These are phyloP conservation scores for Colletotrichum orbiculare DNA, from an alignment of 2,329 filamentous ascomycete genomes.

Conservation along the genomic window DNA sequence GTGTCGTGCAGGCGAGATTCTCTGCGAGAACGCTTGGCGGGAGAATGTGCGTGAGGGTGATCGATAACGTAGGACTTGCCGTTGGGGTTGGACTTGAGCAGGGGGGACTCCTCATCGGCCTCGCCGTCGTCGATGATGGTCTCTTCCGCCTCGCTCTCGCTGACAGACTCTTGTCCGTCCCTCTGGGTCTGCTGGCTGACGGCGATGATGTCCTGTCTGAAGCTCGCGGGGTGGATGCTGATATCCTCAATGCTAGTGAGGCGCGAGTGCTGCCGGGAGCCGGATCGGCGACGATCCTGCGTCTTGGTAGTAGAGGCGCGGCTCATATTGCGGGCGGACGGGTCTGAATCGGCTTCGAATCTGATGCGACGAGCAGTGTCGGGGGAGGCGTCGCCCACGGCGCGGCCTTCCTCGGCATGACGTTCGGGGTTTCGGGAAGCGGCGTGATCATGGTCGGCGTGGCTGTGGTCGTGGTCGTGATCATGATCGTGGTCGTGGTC, in stretches of 20 bases:
- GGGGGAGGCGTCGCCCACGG: constrained; percentile 54
- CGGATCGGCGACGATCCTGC: constrained; percentile 58
- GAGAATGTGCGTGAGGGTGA: constrained; percentile 38
- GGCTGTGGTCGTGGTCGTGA: constrained; percentile 54
- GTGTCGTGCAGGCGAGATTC: constrained; percentile 70
- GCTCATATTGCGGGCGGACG: constrained; percentile 38
- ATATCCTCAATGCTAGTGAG: constrained; percentile 77
- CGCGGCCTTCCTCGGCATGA: constrained; percentile 64
- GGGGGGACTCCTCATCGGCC: constrained; percentile 57
- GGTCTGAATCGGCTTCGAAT: constrained; percentile 49
- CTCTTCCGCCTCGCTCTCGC: constrained; percentile 66
- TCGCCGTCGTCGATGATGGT: constrained; percentile 54
- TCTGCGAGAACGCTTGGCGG: constrained; percentile 48
- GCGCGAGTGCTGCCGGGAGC: constrained; percentile 64
- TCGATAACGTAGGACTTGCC: constrained; percentile 35
- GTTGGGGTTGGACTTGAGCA: constrained; percentile 55
- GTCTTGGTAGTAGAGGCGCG: constrained; percentile 49
- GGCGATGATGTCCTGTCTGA: constrained; percentile 92
- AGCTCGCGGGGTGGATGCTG: constrained; percentile 88
- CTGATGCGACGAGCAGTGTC: constrained; percentile 53
- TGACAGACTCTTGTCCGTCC: constrained; percentile 59
- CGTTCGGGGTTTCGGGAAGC: constrained; percentile 47
- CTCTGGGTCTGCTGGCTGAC: constrained; percentile 68
- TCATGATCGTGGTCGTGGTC: constrained; percentile 57
- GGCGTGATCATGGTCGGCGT: constrained; percentile 44